Percentiles rank a stretch among this genome's conserved stretches.
These are phyloP conservation scores for Chenopodium suecicum DNA, from an alignment of 148 eudicot genomes.

Conservation along the genomic window DNA sequence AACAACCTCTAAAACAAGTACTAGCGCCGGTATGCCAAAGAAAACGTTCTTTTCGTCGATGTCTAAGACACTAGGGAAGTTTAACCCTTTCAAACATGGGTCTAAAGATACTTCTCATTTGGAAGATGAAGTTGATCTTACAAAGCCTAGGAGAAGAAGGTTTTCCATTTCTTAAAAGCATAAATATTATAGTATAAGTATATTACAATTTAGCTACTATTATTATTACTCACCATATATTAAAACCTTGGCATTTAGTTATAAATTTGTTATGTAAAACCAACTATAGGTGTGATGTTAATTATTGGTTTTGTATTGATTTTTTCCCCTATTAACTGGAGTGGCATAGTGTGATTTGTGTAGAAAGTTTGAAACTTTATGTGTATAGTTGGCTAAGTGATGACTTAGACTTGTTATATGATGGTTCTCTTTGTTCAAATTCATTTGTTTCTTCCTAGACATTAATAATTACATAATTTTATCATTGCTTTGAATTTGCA, in stretches of 20 bases:
- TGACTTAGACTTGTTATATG: not conserved
- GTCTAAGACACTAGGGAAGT: conserved; percentile 80
- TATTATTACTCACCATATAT: not conserved
- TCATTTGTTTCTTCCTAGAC: not conserved
- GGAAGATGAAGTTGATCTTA: conserved; percentile 58
- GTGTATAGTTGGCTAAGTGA: conserved; percentile 5
- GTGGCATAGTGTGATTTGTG: conserved; percentile 13
- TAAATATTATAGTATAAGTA: not conserved
- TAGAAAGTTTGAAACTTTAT: not conserved
- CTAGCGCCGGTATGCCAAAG: conserved; percentile 25
- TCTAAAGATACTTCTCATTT: conserved; percentile 81
- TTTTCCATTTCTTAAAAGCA: conserved; percentile 67
- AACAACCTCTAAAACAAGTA: conserved; percentile 33
- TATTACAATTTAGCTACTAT: not conserved
- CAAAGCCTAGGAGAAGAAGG: conserved; percentile 87
- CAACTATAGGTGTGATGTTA: conserved; percentile 10
- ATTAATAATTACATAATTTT: no score
- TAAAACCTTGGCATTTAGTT: conserved; percentile 2
- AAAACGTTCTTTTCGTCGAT: conserved; percentile 78
- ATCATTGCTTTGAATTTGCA: no score
- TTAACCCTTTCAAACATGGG: conserved; percentile 89
- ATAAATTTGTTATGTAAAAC: not conserved
- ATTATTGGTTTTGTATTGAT: conserved; percentile 3
- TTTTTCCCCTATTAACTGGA: not conserved
- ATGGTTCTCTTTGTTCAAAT: no score